These are phyloP conservation scores for Stachybotrys chlorohalonatus DNA, from an alignment of 2,329 filamentous ascomycete genomes.

Conservation along the genomic window DNA sequence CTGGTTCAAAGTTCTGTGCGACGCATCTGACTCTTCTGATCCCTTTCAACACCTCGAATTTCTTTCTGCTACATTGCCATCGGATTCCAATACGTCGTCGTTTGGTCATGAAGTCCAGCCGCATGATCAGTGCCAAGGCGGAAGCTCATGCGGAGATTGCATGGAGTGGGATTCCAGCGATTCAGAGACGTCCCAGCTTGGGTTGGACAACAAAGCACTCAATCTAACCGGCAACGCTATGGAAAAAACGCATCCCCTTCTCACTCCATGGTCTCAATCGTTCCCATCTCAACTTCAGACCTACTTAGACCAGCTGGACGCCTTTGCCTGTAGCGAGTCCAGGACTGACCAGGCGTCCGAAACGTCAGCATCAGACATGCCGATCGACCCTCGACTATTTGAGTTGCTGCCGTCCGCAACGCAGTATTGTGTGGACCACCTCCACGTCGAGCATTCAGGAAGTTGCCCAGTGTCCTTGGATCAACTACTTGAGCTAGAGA, in stretches of 20 bases:
- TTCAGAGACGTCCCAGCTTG: not conserved
- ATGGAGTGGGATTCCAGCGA: not conserved
- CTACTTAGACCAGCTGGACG: constrained; percentile 2
- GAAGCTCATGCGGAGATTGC: not conserved
- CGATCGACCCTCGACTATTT: not conserved
- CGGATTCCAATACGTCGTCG: not conserved
- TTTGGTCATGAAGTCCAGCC: not conserved
- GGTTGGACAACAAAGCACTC: not conserved
- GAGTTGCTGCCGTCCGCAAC: not conserved
- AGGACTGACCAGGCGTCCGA: not conserved
- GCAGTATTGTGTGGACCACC: not conserved
- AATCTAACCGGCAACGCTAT: not conserved
- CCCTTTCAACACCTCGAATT: not conserved
- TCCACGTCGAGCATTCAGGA: not conserved
- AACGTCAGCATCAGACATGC: not conserved
- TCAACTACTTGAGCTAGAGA: constrained; percentile 4
- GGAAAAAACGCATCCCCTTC: not conserved
- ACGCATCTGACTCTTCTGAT: not conserved
- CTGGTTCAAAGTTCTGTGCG: not conserved
- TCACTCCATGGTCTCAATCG: not conserved
- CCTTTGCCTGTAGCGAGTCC: not conserved
- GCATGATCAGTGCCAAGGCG: not conserved
- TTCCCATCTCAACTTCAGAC: not conserved
- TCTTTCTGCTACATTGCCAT: not conserved
- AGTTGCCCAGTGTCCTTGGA: constrained; percentile 1